Base-by-base conservation (phyloP, 164 flowering plant genomes). In the Vitis cinerea region DNA sequence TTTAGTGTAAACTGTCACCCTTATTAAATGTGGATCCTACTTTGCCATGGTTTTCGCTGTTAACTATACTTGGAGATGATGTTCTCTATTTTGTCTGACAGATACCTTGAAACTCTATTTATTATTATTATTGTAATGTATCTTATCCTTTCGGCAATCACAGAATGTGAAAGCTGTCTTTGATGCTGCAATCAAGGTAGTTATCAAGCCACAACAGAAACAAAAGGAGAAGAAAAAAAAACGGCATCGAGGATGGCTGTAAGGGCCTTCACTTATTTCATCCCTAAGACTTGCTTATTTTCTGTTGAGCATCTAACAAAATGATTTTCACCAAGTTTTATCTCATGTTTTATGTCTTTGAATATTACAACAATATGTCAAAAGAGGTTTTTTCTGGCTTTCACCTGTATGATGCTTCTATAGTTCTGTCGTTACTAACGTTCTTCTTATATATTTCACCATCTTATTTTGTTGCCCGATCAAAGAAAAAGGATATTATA, bases 151-250 rank as follows among this genome's bases (percentile, higher is more conserved):
- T 56, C 5, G 72, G 57, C 64, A 61, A 69, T 74, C 67, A 63
- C 87, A 95, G 99, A 93, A 95, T 75, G 98, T 95, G 68, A 95
- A 95, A 83, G 91, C 92, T 23, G 97, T 93, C 66, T 95, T 95
- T 77, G 99, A 95, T 87, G 90, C 95, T 65, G 93, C 99, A 65
- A 95, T 95, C 83, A 90, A 72, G 77, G 97, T 90, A 67, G 99
- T 95, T 8, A 89, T 95, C 85, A 94, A 90, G 80, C 99, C 98
- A 53, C 89, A 90, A 30, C 90, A 80, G 69, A 91, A 83, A 69
- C 91, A 79, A 64, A 90, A 87, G 78, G 92, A 87, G 79, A 88
- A 91, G 86, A 90, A 87, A 88, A 89, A 87, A 80, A 88, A 86
- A 78, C 82, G 73, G 52, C 85, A 71, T 10, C 83, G 73, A 68